These are phyloP conservation scores for Chaetothyriales sp. DNA, from an alignment of 2,329 filamentous ascomycete species.

Conservation along the genomic window DNA sequence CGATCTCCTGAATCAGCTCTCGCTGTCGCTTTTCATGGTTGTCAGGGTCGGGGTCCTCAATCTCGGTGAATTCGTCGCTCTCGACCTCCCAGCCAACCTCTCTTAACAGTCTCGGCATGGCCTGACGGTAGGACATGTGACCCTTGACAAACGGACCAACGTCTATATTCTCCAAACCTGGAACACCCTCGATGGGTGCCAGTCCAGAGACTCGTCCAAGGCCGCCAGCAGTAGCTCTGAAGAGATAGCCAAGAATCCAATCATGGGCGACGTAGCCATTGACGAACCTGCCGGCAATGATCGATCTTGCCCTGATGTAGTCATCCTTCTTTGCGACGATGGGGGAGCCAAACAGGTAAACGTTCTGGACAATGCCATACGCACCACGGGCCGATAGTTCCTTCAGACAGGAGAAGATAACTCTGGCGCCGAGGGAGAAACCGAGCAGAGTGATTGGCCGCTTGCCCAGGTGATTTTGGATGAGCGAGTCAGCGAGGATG, in stretches of 20 bases:
- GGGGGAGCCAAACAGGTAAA: conserved; percentile 85
- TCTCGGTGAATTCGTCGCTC: conserved; percentile 87
- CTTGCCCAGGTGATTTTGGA: conserved; percentile 79
- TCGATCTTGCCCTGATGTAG: conserved; percentile 62
- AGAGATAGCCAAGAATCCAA: conserved; percentile 93
- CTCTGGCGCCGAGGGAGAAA: conserved; percentile 79
- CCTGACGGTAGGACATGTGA: conserved; percentile 90
- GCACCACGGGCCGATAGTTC: conserved; percentile 76
- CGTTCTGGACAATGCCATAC: conserved; percentile 79
- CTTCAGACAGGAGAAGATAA: conserved; percentile 81
- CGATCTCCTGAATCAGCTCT: conserved; percentile 90
- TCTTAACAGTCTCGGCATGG: conserved; percentile 75
- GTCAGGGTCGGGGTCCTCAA: conserved; percentile 92
- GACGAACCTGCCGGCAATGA: conserved; percentile 82
- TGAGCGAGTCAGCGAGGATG: conserved; percentile 84
- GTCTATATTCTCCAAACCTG: conserved; percentile 75
- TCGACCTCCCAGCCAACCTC: conserved; percentile 84
- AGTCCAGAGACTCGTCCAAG: conserved; percentile 80
- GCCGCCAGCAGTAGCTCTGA: conserved; percentile 82
- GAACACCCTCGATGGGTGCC: conserved; percentile 57
- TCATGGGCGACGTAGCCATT: conserved; percentile 91
- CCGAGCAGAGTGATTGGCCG: conserved; percentile 85
- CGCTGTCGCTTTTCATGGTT: conserved; percentile 76
- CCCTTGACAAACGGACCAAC: conserved; percentile 73
- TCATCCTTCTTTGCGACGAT: conserved; percentile 86